Base-by-base conservation (phyloP, 345 rosid species). In the Acer saccharum region DNA sequence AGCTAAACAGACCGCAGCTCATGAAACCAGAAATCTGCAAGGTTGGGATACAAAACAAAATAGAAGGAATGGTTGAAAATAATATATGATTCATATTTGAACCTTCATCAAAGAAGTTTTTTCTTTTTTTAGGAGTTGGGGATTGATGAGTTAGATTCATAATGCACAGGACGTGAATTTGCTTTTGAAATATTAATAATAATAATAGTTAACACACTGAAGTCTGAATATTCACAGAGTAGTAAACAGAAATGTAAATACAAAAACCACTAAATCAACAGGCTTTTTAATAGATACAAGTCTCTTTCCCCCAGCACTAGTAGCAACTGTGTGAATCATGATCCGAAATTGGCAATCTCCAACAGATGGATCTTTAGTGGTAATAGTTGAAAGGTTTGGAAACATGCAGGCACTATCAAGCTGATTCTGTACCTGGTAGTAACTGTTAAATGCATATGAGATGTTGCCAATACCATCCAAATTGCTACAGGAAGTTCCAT, bases 371-470 rank as follows among this genome's bases (percentile, higher is more conserved):
- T 91, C 87, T 20, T 9, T 77, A 7, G 2, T 65, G 2, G 78
- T 85, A 55, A 87, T 27, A 62, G 60, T 52, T 29, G 92, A 91
- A 52, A 90, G 84, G 25, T 84, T 84, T 1, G 86, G 90, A 81
- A 91, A 90, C 83, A 54, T 76, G 81, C 94, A 92, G 29, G 92
- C 92, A 75, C 63, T 82, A 10, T 86, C 88, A 60, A 84, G 88
- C 81, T 92, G 90, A 83, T 92, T 71, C 8, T 81, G 80, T 46
- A 48, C 81, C 87, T 92, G 96, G 75, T 74, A 92, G 81, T 92
- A 90, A 65, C 86, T 85, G 68, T 92, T 91, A 27, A 90, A 90
- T 17, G 92, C 96, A 77, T 88, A 91, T 0, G 96, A 91, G 68
- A 87, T 75, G 78, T 91, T 89, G 66, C 85, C 86, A 11, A 81